Evolutionary conservation across 176 grass and related monocot species (phyloP), one percentile per base, ranked within the genome.

Genomic region (Raddia guianensis): DNA sequence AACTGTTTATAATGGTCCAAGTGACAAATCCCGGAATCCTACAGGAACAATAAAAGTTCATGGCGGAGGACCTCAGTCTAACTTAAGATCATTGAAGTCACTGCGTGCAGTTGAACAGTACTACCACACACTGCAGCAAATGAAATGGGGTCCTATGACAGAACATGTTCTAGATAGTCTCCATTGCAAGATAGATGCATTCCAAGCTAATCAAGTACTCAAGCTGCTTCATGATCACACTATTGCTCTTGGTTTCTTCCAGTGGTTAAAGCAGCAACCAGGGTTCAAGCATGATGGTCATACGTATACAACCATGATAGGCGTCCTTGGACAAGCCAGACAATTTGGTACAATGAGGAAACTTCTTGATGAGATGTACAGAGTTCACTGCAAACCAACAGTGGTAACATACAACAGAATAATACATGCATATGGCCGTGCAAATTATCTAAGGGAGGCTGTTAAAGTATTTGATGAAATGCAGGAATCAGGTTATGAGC

Each of bases 241-340:
- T 20, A 71, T 88, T 2, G 92, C 96, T 33, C 90, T 86, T 63
- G 96, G 89, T 55, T 98, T 98, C 71, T 98, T 98, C 60, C 73
- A 86, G 37, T 95, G 96, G 96, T 91, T 98, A 86, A 95, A 94
- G 80, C 72, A 54, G 60, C 90, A 95, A 76, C 86, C 88, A 58
- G 92, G 92, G 33, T 98, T 98, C 80, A 98, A 88, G 74, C 96
- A 98, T 21, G 96, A 98, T 85, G 88, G 86, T 68, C 90, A 98
- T 87, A 93, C 92, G 62, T 98, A 98, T 82, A 98, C 96, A 46
- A 98, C 92, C 49, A 93, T 95, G 90, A 98, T 98, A 67, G 96
- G 96, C 50, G 93, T 98, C 69, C 86, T 98, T 79, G 96, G 96
- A 63, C 96, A 95, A 70, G 88, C 92, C 40, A 98, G 63, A 45